Evolutionary conservation across 2,329 filamentous ascomycete genomes (phyloP).

Genomic region (Sporothrix schenckii): DNA sequence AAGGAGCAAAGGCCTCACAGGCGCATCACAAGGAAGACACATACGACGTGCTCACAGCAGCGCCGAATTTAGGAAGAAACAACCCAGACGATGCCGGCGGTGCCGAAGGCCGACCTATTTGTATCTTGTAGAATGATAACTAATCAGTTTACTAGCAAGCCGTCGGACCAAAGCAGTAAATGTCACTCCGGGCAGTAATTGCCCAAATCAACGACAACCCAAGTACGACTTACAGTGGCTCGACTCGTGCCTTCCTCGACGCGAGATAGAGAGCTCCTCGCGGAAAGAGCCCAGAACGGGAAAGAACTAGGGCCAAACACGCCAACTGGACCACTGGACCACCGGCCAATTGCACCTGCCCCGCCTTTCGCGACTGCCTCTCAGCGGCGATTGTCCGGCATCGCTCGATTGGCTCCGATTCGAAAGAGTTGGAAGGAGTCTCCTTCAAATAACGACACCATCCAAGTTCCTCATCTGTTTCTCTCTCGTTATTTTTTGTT

Average conservation of each 20-base stretch:
- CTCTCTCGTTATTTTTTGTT: background rate
- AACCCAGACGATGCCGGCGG: background rate
- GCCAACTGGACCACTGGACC: background rate
- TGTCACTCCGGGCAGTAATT: background rate
- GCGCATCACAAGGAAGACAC: background rate
- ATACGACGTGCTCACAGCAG: background rate
- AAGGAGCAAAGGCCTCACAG: background rate
- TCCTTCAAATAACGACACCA: constrained; percentile 9
- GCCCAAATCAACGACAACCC: background rate
- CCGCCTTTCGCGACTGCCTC: constrained; percentile 21
- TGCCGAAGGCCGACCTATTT: background rate
- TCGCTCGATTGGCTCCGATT: constrained; percentile 20
- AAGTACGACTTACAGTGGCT: background rate
- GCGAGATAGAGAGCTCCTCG: background rate
- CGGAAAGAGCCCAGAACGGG: background rate
- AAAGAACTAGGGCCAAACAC: constrained; percentile 2
- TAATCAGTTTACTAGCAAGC: background rate
- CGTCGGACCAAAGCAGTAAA: background rate
- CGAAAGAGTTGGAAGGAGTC: background rate
- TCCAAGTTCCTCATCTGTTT: background rate
- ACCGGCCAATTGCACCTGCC: constrained; percentile 5
- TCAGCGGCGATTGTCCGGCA: constrained; percentile 5
- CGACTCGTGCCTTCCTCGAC: constrained; percentile 10
- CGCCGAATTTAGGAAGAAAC: background rate
- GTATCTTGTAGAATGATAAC: background rate